Conservation (phyloP, 495 filamentous ascomycete species). For the Glonium stellatum region DNA sequence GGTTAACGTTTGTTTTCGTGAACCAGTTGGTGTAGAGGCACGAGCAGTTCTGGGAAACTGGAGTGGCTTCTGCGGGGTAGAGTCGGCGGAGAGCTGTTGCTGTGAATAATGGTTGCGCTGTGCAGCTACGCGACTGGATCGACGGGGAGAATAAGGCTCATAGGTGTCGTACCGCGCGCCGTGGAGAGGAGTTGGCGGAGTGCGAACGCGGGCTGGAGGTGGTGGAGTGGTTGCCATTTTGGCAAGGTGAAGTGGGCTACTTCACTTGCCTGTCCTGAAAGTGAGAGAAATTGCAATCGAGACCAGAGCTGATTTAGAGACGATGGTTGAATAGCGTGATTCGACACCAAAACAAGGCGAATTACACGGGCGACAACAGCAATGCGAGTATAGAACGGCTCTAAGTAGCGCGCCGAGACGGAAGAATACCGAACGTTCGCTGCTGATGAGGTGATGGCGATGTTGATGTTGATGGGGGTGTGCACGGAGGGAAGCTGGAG, state of each 20-base stretch:
- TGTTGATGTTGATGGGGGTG: not conserved
- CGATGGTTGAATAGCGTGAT: not conserved
- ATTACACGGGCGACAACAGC: not conserved
- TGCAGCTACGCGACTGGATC: conserved; percentile 44
- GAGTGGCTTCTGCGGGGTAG: conserved; percentile 27
- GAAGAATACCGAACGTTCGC: not conserved
- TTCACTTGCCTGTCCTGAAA: not conserved
- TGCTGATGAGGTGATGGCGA: not conserved
- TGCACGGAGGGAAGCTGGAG: not conserved
- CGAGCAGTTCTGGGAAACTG: conserved; percentile 1
- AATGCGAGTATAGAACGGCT: not conserved
- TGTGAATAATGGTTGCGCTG: conserved; percentile 41
- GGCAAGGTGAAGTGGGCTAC: not conserved
- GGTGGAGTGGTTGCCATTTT: conserved; percentile 62
- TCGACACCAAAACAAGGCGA: conserved; percentile 15
- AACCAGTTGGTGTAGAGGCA: conserved; percentile 31
- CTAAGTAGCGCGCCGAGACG: not conserved
- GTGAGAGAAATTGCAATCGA: not conserved
- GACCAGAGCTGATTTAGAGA: not conserved
- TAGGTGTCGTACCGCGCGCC: conserved; percentile 61
- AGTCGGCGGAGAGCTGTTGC: conserved; percentile 36
- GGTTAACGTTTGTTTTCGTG: conserved; percentile 21
- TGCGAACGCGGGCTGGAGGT: conserved; percentile 50
- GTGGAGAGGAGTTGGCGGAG: conserved; percentile 67
- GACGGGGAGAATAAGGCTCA: conserved; percentile 60